These are phyloP conservation scores for Ceratobasidium sp. DNA, from an alignment of 1,284 basidiomycete genomes.

Conservation along the genomic window DNA sequence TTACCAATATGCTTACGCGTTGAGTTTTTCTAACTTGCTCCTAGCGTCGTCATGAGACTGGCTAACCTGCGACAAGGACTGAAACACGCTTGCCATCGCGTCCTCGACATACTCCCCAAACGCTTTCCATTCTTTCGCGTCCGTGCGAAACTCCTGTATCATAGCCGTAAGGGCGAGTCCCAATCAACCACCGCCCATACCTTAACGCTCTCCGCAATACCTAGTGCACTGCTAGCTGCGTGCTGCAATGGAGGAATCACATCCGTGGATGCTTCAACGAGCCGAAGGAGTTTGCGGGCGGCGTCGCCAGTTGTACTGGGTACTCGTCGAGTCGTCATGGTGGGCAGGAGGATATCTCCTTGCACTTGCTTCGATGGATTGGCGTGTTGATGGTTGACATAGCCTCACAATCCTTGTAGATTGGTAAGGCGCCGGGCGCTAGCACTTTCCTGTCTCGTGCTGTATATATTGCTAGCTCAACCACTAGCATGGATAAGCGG, in stretches of 20 bases:
- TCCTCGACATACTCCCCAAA: neutral
- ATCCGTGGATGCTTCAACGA: neutral
- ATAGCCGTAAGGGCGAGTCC: neutral
- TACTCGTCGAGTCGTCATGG: conserved; percentile 9
- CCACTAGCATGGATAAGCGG: no score
- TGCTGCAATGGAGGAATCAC: conserved; percentile 1
- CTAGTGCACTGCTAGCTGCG: neutral
- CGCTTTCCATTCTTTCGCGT: neutral
- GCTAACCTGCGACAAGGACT: neutral
- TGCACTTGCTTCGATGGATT: no score
- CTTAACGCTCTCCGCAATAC: neutral
- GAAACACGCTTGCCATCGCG: neutral
- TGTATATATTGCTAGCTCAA: no score
- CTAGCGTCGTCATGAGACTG: neutral
- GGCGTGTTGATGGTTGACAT: no score
- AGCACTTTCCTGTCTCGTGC: no score
- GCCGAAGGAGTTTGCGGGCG: neutral
- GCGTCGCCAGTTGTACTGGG: neutral
- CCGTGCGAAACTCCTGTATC: neutral
- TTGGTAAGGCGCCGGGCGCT: no score
- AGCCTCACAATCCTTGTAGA: no score
- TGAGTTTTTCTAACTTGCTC: neutral
- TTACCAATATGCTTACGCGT: neutral
- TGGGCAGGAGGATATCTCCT: neutral
- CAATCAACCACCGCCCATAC: neutral